phyloP scores from a whole-genome alignment of 257 asterid species.

The Linderniella brevidens region DNA sequence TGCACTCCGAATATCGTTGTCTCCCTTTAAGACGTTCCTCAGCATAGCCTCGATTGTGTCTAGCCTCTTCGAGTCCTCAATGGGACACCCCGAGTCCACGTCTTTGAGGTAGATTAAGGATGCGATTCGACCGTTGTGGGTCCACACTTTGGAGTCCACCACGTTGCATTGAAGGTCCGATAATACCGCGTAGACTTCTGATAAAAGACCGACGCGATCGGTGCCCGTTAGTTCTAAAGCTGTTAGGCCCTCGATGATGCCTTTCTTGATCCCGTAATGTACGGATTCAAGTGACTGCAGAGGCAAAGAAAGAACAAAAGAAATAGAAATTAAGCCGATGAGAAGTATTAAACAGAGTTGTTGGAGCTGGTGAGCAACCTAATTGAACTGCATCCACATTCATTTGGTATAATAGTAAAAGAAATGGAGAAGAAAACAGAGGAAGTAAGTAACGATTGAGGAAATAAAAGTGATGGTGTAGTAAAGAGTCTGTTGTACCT shows the following conservation, averaged over 20 bases:
- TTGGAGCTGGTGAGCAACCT: too few species aligned
- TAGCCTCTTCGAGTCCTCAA: slow-evolving; percentile 48
- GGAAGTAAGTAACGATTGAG: too few species aligned
- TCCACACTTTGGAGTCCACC: slow-evolving; percentile 84
- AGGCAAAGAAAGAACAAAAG: background rate
- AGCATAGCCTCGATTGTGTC: slow-evolving; percentile 41
- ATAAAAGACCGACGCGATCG: slow-evolving; percentile 71
- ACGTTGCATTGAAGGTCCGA: slow-evolving; percentile 50
- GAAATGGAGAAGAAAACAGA: background rate
- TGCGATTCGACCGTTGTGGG: slow-evolving; percentile 86
- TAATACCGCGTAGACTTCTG: slow-evolving; percentile 86
- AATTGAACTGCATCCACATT: too few species aligned
- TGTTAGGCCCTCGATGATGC: slow-evolving; percentile 61
- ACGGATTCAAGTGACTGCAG: slow-evolving; percentile 72
- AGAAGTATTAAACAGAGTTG: too few species aligned
- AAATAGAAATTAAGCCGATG: too few species aligned
- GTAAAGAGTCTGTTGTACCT: slow-evolving; percentile 27
- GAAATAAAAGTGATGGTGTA: background rate
- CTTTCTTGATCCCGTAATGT: slow-evolving; percentile 41
- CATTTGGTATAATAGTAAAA: background rate
- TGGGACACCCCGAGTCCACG: slow-evolving; percentile 45
- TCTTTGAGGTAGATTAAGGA: slow-evolving; percentile 61
- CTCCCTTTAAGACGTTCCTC: slow-evolving; percentile 83
- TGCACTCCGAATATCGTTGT: slow-evolving; percentile 67
- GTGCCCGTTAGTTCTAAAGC: slow-evolving; percentile 81